phyloP scores from a whole-genome alignment of 208 protist species.

The Phytomonas sp. region DNA sequence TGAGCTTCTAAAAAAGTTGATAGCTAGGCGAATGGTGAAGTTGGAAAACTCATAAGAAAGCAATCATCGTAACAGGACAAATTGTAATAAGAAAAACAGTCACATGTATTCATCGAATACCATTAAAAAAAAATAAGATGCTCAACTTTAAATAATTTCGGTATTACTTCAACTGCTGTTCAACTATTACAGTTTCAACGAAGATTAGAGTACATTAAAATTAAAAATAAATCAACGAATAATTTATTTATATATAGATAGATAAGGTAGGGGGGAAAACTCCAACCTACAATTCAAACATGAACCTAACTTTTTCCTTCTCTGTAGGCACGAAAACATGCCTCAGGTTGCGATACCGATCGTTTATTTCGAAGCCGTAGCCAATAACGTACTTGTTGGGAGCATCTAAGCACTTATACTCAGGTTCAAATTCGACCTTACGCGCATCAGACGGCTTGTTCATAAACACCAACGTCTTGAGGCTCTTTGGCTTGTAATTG shows the following conservation, averaged over 20 bases:
- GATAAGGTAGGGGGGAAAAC: no score
- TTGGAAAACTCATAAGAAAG: no score
- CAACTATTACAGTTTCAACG: no score
- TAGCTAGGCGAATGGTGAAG: no score
- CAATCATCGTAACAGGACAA: not conserved
- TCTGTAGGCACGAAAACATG: slow-evolving; percentile 76
- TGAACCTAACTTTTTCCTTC: slow-evolving; percentile 47
- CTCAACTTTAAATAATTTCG: no score
- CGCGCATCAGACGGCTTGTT: slow-evolving; percentile 67
- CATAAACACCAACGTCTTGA: slow-evolving; percentile 66
- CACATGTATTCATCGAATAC: slow-evolving; percentile 6
- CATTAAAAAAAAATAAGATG: slow-evolving; percentile 6
- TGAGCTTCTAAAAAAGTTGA: no score
- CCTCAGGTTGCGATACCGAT: slow-evolving; percentile 69
- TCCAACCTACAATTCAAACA: slow-evolving; percentile 33
- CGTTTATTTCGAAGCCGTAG: slow-evolving; percentile 91
- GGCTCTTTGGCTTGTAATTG: slow-evolving; percentile 40
- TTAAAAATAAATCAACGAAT: no score
- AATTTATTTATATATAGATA: no score
- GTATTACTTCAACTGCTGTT: no score
- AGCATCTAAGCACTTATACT: slow-evolving; percentile 54
- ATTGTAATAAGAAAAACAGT: slow-evolving; percentile 14
- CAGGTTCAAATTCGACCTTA: slow-evolving; percentile 38
- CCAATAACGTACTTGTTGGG: slow-evolving; percentile 85
- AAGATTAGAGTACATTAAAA: not conserved